phyloP scores from a whole-genome alignment of 1,284 basidiomycete species.

The Tilletiopsis washingtonensis region DNA sequence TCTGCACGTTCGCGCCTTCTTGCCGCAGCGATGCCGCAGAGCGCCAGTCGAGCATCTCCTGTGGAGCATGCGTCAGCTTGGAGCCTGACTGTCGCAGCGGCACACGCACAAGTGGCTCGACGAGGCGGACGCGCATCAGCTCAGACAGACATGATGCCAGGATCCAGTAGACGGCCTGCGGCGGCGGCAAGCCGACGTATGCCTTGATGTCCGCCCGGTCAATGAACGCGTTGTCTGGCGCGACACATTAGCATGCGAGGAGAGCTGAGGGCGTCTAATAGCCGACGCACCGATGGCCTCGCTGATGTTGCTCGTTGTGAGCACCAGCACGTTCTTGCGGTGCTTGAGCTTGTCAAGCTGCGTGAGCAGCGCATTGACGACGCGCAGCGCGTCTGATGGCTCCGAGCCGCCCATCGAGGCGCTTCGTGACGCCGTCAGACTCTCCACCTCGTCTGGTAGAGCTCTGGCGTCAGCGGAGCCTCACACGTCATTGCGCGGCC shows the following conservation, averaged over 20 bases:
- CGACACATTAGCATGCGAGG: neutral
- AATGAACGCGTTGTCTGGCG: slow-evolving; percentile 79
- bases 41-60: neutral
- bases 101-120: slow-evolving; percentile 42
- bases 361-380: slow-evolving; percentile 93
- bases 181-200: slow-evolving; percentile 80
- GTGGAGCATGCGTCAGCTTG: neutral
- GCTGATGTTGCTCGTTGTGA: slow-evolving; percentile 92
- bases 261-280: neutral
- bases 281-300: slow-evolving; percentile 73
- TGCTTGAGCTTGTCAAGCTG: slow-evolving; percentile 92
- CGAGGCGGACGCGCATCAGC: slow-evolving; percentile 66
- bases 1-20: neutral
- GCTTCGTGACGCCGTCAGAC: slow-evolving; percentile 81
- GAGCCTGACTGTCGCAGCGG: too few relatives aligned
- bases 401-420: slow-evolving; percentile 90
- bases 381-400: slow-evolving; percentile 87
- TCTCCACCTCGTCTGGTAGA: slow-evolving; percentile 85
- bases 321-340: slow-evolving; percentile 83
- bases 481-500: too few relatives aligned
- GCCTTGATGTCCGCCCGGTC: slow-evolving; percentile 95
- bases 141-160: slow-evolving; percentile 74
- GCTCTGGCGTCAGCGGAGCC: too few relatives aligned
- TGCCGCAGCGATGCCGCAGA: slow-evolving; percentile 1
- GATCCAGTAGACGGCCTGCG: slow-evolving; percentile 88